These are phyloP conservation scores for Amanita exitialis DNA, from an alignment of 768 basidiomycete species.

Conservation along the genomic window DNA sequence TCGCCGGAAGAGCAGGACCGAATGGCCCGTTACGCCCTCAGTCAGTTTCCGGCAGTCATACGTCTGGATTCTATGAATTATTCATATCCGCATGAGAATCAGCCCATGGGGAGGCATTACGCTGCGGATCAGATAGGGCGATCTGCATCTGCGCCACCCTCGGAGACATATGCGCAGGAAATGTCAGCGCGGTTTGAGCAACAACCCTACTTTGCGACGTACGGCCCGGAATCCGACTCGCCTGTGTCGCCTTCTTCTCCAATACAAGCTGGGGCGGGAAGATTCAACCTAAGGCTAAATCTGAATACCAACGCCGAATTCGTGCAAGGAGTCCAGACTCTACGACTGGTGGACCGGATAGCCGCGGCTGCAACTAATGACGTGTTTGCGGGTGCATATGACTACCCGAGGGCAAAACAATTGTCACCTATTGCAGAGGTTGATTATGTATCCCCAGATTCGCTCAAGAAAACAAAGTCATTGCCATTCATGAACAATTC, in stretches of 20 bases:
- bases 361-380: conserved; percentile 16
- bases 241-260: neutral
- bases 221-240: neutral
- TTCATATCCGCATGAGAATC: neutral
- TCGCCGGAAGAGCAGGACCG: neutral
- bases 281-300: conserved; percentile 15
- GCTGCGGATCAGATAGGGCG: conserved; percentile 5
- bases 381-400: conserved; percentile 24
- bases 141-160: conserved; percentile 2
- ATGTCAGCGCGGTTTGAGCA: neutral
- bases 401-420: conserved; percentile 34
- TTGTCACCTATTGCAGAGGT: conserved; percentile 61
- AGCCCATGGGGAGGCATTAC: neutral
- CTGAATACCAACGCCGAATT: conserved; percentile 18
- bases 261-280: conserved; percentile 9
- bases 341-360: conserved; percentile 21
- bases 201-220: neutral
- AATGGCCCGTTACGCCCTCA: neutral
- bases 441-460: conserved; percentile 45
- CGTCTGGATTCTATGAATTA: conserved; percentile 4
- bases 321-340: conserved; percentile 29
- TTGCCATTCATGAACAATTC: conserved; percentile 11
- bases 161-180: neutral
- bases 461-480: conserved; percentile 12
- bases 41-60: conserved; percentile 3